A percentile compares a stretch with the other conserved stretches of the same genome.
phyloP scores from a whole-genome alignment of 305 asterid genomes.

The Rubia balearica region DNA sequence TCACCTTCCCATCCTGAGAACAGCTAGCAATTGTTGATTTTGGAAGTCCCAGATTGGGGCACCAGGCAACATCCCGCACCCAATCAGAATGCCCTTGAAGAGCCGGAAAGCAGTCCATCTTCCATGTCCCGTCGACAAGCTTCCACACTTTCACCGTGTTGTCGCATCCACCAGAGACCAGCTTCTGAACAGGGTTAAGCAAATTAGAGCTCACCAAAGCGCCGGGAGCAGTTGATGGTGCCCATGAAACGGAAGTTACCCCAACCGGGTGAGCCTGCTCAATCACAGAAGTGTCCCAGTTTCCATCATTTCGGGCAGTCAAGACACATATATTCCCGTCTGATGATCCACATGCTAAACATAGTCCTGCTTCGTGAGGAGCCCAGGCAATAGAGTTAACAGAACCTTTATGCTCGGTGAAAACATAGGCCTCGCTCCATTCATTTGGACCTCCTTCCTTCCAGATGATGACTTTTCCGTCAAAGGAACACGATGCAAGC shows the following conservation, averaged over 20 bases:
- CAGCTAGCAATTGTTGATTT: conserved; percentile 72
- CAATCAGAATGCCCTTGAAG: conserved; percentile 61
- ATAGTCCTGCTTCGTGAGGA: conserved; percentile 64
- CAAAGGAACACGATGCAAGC: conserved; percentile 72
- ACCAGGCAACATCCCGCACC: conserved; percentile 77
- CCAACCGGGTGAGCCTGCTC: conserved; percentile 70
- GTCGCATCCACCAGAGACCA: conserved; percentile 75
- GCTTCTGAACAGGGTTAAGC: conserved; percentile 46
- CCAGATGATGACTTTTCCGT: conserved; percentile 68
- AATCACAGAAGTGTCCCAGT: conserved; percentile 55
- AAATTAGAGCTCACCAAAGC: conserved; percentile 39
- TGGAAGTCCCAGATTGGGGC: conserved; percentile 69
- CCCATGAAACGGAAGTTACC: conserved; percentile 78
- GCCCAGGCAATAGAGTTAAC: conserved; percentile 72
- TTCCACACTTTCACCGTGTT: conserved; percentile 73
- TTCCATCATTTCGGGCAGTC: conserved; percentile 48
- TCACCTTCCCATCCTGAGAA: conserved; percentile 64
- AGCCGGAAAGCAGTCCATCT: conserved; percentile 66
- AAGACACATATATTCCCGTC: conserved; percentile 62
- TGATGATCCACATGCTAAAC: conserved; percentile 67
- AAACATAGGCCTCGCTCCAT: conserved; percentile 51
- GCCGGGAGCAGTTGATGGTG: conserved; percentile 57
- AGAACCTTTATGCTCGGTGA: conserved; percentile 60
- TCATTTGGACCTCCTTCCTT: conserved; percentile 55
- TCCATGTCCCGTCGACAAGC: conserved; percentile 52